These are phyloP conservation scores for Rutidosis leptorrhynchoides DNA, from an alignment of 129 eudicot species.

Conservation along the genomic window DNA sequence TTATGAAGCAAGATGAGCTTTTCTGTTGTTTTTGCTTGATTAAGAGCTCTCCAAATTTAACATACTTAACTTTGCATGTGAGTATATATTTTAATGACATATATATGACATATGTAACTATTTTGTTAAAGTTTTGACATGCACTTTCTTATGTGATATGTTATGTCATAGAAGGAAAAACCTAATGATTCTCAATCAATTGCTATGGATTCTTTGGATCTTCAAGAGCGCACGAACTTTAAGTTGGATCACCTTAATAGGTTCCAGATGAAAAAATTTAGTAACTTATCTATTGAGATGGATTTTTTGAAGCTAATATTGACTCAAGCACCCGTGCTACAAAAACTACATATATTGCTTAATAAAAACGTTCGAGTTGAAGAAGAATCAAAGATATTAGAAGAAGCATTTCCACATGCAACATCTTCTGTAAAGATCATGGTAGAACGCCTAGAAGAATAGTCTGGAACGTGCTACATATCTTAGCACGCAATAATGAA, in stretches of 20 bases:
- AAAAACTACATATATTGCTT: constrained; percentile 5
- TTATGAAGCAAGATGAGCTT: background rate
- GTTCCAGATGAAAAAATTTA: background rate
- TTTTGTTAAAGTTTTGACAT: no score
- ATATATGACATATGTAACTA: no score
- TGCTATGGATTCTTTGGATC: background rate
- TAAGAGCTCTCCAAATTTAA: constrained; percentile 1
- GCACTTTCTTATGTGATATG: no score
- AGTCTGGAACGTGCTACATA: no score
- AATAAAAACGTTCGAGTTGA: background rate
- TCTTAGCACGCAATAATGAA: no score
- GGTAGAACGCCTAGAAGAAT: no score
- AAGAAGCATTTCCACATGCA: no score
- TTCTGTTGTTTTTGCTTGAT: background rate
- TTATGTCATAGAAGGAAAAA: background rate
- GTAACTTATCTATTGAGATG: background rate
- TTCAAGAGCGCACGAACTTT: background rate
- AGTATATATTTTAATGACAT: no score
- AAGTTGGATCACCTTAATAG: background rate
- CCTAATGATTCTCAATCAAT: background rate
- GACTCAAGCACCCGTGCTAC: background rate
- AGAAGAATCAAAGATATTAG: background rate
- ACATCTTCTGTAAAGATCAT: no score
- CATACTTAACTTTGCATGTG: no score
- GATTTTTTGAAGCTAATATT: background rate